phyloP scores from a whole-genome alignment of 2,329 filamentous ascomycete species.

The Xylariaceae sp. region DNA sequence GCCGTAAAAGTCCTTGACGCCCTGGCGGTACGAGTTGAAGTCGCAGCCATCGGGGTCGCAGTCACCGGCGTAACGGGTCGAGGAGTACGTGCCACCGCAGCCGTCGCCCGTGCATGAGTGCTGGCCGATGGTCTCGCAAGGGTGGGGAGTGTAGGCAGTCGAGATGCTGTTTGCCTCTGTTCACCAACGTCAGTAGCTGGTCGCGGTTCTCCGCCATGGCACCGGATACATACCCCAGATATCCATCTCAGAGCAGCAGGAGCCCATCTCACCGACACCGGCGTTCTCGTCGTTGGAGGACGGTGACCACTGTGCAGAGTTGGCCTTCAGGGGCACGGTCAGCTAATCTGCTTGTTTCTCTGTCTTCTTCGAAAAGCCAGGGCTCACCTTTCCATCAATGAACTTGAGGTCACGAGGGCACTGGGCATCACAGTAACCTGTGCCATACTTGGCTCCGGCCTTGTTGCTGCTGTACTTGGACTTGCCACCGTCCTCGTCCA shows the following conservation, averaged over 20 bases:
- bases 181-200: no score
- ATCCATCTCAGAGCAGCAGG: slow-evolving; percentile 57
- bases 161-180: slow-evolving; percentile 54
- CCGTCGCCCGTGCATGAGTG: slow-evolving; percentile 39
- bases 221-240: slow-evolving; percentile 38
- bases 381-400: slow-evolving; percentile 38
- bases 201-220: no score
- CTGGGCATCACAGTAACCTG: slow-evolving; percentile 49
- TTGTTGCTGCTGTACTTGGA: slow-evolving; percentile 41
- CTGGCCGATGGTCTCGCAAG: slow-evolving; percentile 44
- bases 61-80: slow-evolving; percentile 48
- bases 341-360: no score
- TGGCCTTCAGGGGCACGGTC: no score
- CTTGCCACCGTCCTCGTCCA: slow-evolving; percentile 50
- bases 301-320: slow-evolving; percentile 41
- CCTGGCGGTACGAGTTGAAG: slow-evolving; percentile 61
- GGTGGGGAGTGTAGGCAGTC: slow-evolving; percentile 56
- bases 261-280: slow-evolving; percentile 43
- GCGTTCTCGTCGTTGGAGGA: slow-evolving; percentile 45
- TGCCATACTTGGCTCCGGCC: slow-evolving; percentile 50
- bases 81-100: slow-evolving; percentile 44
- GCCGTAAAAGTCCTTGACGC: slow-evolving; percentile 55
- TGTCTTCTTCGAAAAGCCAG: no score
- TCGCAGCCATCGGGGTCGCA: slow-evolving; percentile 64
- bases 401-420: slow-evolving; percentile 46